phyloP scores from a whole-genome alignment of 768 basidiomycete genomes.

The Inosperma sp. region DNA sequence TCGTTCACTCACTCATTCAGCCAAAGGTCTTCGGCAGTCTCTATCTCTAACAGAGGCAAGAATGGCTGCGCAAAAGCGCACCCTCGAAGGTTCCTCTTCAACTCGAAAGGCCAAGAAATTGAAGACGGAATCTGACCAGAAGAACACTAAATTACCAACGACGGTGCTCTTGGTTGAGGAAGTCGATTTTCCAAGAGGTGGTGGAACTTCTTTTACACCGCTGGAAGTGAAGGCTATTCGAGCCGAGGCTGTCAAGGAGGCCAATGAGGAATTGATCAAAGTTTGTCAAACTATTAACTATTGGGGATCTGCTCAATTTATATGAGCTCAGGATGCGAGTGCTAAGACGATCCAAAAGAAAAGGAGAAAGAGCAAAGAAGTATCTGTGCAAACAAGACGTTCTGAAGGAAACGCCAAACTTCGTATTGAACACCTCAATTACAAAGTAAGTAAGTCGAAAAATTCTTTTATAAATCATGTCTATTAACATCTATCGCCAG shows the following conservation, averaged over 20 bases:
- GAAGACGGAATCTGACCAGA: conserved; percentile 39
- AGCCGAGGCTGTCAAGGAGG: conserved; percentile 82
- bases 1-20: background rate
- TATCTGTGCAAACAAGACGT: conserved; percentile 21
- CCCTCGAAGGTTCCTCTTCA: conserved; percentile 49
- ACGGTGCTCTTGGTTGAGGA: conserved; percentile 48
- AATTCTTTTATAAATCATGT: background rate
- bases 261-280: conserved; percentile 72
- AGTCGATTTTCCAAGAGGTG: conserved; percentile 93
- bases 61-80: conserved; percentile 58
- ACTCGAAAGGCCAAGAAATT: conserved; percentile 56
- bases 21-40: background rate
- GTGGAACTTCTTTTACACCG: conserved; percentile 84
- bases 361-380: conserved; percentile 43
- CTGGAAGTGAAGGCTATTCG: conserved; percentile 83
- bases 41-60: background rate
- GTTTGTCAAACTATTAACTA: conserved; percentile 33
- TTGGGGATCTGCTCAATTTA: conserved; percentile 2
- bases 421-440: conserved; percentile 89
- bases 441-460: conserved; percentile 58
- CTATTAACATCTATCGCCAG: conserved; percentile 35
- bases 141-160: conserved; percentile 27
- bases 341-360: conserved; percentile 43
- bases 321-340: conserved; percentile 34
- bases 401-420: conserved; percentile 49